Evolutionary conservation across 164 flowering plant genomes (phyloP).

Genomic region (Annona squamosa): DNA sequence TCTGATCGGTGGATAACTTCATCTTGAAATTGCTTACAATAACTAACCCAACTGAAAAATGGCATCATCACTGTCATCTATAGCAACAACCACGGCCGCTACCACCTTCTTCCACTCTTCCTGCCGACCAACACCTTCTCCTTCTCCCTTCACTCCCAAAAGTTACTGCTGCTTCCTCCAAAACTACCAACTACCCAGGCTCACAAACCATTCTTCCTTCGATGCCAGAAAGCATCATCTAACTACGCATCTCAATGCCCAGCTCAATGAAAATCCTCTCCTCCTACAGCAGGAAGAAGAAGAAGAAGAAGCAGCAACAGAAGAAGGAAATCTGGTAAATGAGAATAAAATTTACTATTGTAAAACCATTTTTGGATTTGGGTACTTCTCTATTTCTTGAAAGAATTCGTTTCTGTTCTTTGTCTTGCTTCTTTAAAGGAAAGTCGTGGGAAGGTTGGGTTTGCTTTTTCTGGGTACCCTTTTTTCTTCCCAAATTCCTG

Average conservation of each 20-base stretch:
- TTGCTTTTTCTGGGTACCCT: neutral
- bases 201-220: neutral
- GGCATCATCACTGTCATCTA: neutral
- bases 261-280: conserved; percentile 10
- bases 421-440: neutral
- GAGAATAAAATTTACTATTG: conserved; percentile 3
- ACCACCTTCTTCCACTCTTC: neutral
- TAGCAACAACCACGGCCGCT: neutral
- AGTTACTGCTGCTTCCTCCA: neutral
- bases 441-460: neutral
- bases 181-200: neutral
- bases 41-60: neutral
- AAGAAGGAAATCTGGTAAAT: conserved; percentile 13
- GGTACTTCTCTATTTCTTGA: neutral
- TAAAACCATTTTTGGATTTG: neutral
- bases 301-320: no score
- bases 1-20: neutral
- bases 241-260: conserved; percentile 27
- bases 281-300: conserved; percentile 16
- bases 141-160: conserved; percentile 1
- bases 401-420: no score
- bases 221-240: conserved; percentile 5
- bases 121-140: neutral
- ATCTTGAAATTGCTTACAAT: neutral
- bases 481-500: neutral